Conservation (phyloP, 2,329 filamentous ascomycete species). For the Neofusicoccum ribis region DNA sequence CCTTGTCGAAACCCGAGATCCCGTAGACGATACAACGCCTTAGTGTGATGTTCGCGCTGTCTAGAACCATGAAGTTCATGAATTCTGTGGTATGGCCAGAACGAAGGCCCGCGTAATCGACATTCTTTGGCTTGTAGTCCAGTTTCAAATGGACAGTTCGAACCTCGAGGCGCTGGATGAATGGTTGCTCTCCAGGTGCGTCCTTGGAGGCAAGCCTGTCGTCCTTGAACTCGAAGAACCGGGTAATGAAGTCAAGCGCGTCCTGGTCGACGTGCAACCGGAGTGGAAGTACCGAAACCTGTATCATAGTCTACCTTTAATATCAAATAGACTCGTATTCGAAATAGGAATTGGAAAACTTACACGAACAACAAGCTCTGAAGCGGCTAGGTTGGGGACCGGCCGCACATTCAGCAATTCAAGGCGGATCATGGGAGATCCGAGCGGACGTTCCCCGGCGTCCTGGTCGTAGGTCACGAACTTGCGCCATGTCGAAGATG, state of each 20-base stretch:
- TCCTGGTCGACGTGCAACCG: slow-evolving; percentile 96
- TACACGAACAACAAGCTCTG: slow-evolving; percentile 81
- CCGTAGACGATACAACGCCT: slow-evolving; percentile 92
- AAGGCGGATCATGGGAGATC: slow-evolving; percentile 84
- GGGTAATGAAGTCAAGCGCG: slow-evolving; percentile 91
- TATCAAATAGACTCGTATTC: neutral
- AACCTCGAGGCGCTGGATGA: slow-evolving; percentile 86
- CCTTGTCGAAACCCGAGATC: slow-evolving; percentile 82
- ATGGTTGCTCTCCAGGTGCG: slow-evolving; percentile 65
- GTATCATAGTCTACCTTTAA: slow-evolving; percentile 13
- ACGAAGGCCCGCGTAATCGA: slow-evolving; percentile 88
- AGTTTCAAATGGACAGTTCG: slow-evolving; percentile 80
- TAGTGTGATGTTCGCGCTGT: slow-evolving; percentile 82
- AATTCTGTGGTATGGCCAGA: slow-evolving; percentile 96
- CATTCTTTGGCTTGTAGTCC: slow-evolving; percentile 98
- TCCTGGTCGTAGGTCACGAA: slow-evolving; percentile 93
- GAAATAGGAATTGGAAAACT: slow-evolving; percentile 24
- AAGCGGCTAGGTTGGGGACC: slow-evolving; percentile 77
- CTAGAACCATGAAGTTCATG: slow-evolving; percentile 96
- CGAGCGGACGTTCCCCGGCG: slow-evolving; percentile 80
- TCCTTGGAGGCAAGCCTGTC: slow-evolving; percentile 50
- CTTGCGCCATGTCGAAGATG: slow-evolving; percentile 96
- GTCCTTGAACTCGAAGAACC: slow-evolving; percentile 98
- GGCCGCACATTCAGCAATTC: slow-evolving; percentile 88
- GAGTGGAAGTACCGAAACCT: slow-evolving; percentile 74